Evolutionary conservation across 345 rosid species (phyloP).

Genomic region (Moricandia arvensis): DNA sequence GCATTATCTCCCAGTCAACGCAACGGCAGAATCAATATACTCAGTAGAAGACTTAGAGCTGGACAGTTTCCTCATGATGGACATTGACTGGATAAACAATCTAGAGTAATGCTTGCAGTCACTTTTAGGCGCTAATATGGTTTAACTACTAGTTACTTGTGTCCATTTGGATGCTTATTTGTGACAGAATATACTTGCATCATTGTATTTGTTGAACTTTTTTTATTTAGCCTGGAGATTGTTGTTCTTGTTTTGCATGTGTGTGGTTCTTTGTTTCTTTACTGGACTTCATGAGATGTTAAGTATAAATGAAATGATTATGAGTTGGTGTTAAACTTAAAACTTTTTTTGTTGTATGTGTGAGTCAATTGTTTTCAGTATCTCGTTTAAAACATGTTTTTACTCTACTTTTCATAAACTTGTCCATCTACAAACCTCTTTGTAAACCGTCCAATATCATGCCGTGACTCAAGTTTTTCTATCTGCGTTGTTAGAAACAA

Average conservation of each 20-base stretch:
- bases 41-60: constrained; percentile 38
- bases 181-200: constrained; percentile 7
- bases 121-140: constrained; percentile 12
- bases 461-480: constrained; percentile 18
- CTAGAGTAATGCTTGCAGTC: constrained; percentile 27
- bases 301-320: constrained; percentile 18
- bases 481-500: constrained; percentile 50
- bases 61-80: constrained; percentile 45
- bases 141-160: constrained; percentile 13
- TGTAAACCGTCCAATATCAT: neutral
- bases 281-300: constrained; percentile 16
- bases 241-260: neutral
- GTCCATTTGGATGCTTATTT: neutral
- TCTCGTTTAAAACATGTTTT: neutral
- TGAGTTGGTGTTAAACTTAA: constrained; percentile 17
- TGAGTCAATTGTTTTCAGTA: neutral
- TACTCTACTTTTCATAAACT: neutral
- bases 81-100: constrained; percentile 42
- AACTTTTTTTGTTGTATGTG: constrained; percentile 9
- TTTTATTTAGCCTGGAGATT: constrained; percentile 16
- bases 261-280: neutral
- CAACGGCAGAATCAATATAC: constrained; percentile 18
- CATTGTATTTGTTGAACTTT: constrained; percentile 19
- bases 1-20: constrained; percentile 25
- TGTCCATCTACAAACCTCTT: neutral